Evolutionary conservation across 2,329 filamentous ascomycete genomes (phyloP).

Genomic region (Ceratocystis variospora): DNA sequence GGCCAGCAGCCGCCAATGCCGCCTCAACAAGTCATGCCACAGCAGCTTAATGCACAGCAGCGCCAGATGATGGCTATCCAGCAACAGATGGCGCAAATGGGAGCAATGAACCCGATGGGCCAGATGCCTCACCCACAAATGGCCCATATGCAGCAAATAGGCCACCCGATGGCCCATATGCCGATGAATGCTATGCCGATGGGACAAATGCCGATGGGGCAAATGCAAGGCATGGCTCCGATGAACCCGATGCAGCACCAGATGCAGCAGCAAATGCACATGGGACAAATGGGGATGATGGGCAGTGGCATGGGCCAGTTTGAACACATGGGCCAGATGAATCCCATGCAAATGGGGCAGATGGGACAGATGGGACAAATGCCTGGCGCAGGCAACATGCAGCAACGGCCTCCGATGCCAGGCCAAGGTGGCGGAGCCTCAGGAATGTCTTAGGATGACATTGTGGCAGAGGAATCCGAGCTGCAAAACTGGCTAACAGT

Average conservation of each 20-base stretch:
- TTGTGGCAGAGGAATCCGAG: conserved; percentile 10
- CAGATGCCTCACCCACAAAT: conserved; percentile 16
- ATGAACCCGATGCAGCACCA: conserved; percentile 16
- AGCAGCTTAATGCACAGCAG: conserved; percentile 16
- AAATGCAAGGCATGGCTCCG: conserved; percentile 14
- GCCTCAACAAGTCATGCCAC: conserved; percentile 12
- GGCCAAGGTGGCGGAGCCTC: conserved; percentile 15
- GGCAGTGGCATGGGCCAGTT: conserved; percentile 16
- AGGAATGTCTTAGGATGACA: conserved; percentile 18
- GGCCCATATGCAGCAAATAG: conserved; percentile 16
- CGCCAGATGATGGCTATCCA: conserved; percentile 18
- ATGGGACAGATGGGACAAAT: conserved; percentile 18
- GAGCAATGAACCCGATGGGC: conserved; percentile 16
- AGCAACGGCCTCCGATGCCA: conserved; percentile 17
- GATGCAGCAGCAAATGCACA: conserved; percentile 17
- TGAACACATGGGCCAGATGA: conserved; percentile 16
- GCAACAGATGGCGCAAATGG: conserved; percentile 17
- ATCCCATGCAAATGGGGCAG: conserved; percentile 15
- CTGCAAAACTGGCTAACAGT: background rate
- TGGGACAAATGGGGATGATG: conserved; percentile 18
- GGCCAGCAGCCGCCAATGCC: conserved; percentile 15
- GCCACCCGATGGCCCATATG: conserved; percentile 17
- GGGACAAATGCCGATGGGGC: conserved; percentile 12
- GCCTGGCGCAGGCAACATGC: conserved; percentile 9
- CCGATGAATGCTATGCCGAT: conserved; percentile 19